Evolutionary conservation across 2,329 filamentous ascomycete genomes (phyloP), one percentile per base, ranked within the genome.

Genomic region (Phaeoacremonium minimum): DNA sequence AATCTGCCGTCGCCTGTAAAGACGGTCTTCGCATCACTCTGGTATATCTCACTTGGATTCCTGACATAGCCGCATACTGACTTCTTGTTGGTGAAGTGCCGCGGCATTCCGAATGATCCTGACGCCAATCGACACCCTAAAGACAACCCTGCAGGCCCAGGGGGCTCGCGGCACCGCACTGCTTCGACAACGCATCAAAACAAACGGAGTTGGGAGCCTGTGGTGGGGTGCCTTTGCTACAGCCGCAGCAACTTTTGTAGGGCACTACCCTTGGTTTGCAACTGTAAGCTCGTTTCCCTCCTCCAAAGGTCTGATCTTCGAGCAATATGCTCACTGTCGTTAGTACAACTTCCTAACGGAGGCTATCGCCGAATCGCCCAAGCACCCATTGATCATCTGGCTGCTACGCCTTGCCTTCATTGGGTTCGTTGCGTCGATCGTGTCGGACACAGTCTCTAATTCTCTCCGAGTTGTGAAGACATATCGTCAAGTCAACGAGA

Each of bases 191-290:
- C 62, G 67, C 2, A 55, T 71, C 45, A 68, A 64, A 47, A 56
- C 53, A 0, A 49, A 71, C 15, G 67, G 67, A 0, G 18, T 70
- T 4, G 64, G 63, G 3, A 71, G 66, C 36, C 47, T 71, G 8
- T 71, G 67, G 66, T 71, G 67, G 67, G 67, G 67, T 9, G 67
- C 67, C 0, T 53, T 71, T 32, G 67, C 67, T 4, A 71, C 67
- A 0, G 67, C 67, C 0, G 67, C 63, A 2, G 67, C 67, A 1
- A 71, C 67, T 0, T 71, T 71, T 40, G 67, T 67, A 2, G 67
- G 67, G 4, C 62, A 71, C 33, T 71, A 71, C 28, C 67, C 67
- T 4, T 71, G 67, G 67, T 71, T 71, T 38, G 67, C 65, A 8
- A 71, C 67, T 0, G 66, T 67, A 46, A 33, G 55, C 6, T 12